Conservation (phyloP, 2,329 filamentous ascomycete species). For the Atkinsonella texensis region DNA sequence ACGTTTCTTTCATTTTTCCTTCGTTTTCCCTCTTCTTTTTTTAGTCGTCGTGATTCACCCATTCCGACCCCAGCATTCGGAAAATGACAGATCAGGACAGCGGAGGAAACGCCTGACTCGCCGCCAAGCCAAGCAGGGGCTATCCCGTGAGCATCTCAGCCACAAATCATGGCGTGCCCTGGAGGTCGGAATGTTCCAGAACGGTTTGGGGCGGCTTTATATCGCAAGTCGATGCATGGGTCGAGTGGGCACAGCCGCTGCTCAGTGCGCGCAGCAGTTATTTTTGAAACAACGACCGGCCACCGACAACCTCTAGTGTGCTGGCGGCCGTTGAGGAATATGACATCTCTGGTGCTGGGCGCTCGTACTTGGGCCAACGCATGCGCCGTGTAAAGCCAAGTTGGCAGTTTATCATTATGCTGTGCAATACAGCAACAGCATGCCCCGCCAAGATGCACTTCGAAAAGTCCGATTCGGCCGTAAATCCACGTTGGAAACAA, state of each 20-base stretch:
- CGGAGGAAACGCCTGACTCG: neutral
- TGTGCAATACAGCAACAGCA: no score
- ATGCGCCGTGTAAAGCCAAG: no score
- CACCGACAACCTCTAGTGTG: no score
- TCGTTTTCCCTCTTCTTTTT: no score
- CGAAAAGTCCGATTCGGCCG: constrained; percentile 3
- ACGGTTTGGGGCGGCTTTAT: neutral
- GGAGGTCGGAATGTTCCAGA: neutral
- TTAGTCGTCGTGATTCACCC: no score
- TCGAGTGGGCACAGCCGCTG: no score
- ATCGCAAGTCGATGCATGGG: neutral
- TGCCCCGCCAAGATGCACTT: neutral
- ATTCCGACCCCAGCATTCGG: neutral
- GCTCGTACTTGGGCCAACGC: no score
- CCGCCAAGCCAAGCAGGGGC: neutral
- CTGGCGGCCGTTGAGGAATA: no score
- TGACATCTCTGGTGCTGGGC: neutral
- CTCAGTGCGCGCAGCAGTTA: no score
- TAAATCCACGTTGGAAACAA: neutral
- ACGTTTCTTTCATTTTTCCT: no score
- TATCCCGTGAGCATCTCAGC: neutral
- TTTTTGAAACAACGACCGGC: no score
- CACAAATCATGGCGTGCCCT: neutral
- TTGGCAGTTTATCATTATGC: neutral
- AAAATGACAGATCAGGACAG: neutral